phyloP scores from a whole-genome alignment of 306 rosid genomes.

The Argentina anserina region DNA sequence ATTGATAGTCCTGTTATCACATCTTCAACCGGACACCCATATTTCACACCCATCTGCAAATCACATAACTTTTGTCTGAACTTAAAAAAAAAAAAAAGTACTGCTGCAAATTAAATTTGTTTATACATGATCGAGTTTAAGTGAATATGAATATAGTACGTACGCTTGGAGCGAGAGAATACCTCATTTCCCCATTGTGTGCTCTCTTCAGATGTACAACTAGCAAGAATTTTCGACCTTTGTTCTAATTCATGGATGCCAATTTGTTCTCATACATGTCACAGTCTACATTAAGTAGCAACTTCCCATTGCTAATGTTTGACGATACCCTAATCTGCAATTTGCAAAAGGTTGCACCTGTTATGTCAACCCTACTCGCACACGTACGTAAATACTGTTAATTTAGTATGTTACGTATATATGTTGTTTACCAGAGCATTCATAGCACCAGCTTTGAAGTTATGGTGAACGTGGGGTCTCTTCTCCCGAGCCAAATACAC shows the following conservation, averaged over 20 bases:
- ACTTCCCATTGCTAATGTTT: constrained; percentile 49
- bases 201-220: constrained; percentile 54
- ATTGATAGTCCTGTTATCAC: constrained; percentile 57
- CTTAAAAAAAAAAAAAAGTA: too few species aligned
- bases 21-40: constrained; percentile 66
- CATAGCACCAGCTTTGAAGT: constrained; percentile 85
- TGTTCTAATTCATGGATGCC: constrained; percentile 37
- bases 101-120: too few species aligned
- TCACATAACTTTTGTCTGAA: neutral
- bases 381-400: too few species aligned
- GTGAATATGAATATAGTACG: neutral
- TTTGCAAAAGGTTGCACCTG: too few species aligned
- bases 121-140: too few species aligned
- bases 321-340: constrained; percentile 70
- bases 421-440: constrained; percentile 50
- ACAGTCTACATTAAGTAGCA: constrained; percentile 70
- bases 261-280: constrained; percentile 54
- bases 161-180: neutral
- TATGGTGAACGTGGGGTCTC: constrained; percentile 59
- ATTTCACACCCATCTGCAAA: constrained; percentile 50
- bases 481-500: constrained; percentile 78
- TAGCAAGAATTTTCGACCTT: constrained; percentile 50
- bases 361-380: too few species aligned
- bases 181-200: constrained; percentile 76
- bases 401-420: too few species aligned